Conservation (phyloP, 2,329 filamentous ascomycete genomes). For the Trichophaea hybrida region DNA sequence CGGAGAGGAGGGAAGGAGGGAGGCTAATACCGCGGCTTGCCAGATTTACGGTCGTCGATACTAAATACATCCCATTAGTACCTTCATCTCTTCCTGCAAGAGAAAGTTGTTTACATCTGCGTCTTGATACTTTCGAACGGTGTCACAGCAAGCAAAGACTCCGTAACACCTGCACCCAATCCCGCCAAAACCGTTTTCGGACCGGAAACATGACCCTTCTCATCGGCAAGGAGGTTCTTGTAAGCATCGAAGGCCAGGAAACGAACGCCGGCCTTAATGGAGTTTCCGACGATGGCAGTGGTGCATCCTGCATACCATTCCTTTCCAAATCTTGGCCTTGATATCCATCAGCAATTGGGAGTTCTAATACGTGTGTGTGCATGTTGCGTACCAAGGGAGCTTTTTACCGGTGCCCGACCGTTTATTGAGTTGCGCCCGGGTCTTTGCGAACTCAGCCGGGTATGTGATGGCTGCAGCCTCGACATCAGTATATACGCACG, state of each 20-base stretch:
- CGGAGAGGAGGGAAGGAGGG: background rate
- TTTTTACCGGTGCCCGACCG: slow-evolving; percentile 68
- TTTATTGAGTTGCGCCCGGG: slow-evolving; percentile 80
- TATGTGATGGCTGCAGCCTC: slow-evolving; percentile 60
- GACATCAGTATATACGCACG: slow-evolving; percentile 27
- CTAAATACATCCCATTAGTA: slow-evolving; percentile 33
- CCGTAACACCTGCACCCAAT: slow-evolving; percentile 87
- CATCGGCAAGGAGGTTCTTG: slow-evolving; percentile 67
- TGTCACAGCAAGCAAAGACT: slow-evolving; percentile 84
- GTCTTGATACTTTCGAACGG: slow-evolving; percentile 98
- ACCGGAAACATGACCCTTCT: slow-evolving; percentile 74
- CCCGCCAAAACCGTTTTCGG: slow-evolving; percentile 84
- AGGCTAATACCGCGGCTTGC: slow-evolving; percentile 49
- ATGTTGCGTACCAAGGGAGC: slow-evolving; percentile 51
- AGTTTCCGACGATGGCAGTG: slow-evolving; percentile 91
- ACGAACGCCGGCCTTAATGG: slow-evolving; percentile 84
- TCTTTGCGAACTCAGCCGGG: slow-evolving; percentile 94
- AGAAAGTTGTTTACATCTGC: slow-evolving; percentile 47
- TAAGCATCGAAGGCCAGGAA: slow-evolving; percentile 96
- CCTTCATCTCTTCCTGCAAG: background rate
- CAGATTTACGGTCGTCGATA: slow-evolving; percentile 84
- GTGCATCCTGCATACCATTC: slow-evolving; percentile 99
- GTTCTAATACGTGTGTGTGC: background rate
- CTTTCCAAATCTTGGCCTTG: slow-evolving; percentile 60
- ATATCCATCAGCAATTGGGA: too few species aligned